A percentile compares a stretch with the other conserved stretches of the same genome.
phyloP scores from a whole-genome alignment of 441 rosid species.

The Geranium incanum region DNA sequence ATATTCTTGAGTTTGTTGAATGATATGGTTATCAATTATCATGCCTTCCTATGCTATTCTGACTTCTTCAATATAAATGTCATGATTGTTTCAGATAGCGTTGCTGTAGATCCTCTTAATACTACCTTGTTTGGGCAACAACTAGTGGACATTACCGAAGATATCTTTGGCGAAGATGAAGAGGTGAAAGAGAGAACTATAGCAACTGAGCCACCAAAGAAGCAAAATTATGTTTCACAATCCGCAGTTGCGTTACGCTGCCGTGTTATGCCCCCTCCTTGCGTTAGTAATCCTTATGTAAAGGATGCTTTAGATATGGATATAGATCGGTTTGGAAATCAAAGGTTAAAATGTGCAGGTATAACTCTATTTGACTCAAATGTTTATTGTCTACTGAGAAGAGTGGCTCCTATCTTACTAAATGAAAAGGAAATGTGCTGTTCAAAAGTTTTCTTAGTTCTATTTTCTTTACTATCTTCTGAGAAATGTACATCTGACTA shows the following conservation, averaged over 20 bases:
- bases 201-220: conserved; percentile 27
- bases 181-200: conserved; percentile 29
- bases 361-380: conserved; percentile 8
- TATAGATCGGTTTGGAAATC: conserved; percentile 59
- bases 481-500: background rate
- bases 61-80: conserved; percentile 4
- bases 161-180: conserved; percentile 38
- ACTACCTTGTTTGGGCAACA: conserved; percentile 38
- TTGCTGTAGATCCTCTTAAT: conserved; percentile 31
- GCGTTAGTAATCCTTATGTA: conserved; percentile 74
- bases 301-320: conserved; percentile 43
- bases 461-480: background rate
- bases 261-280: conserved; percentile 86
- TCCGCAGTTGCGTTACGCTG: conserved; percentile 82
- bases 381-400: background rate
- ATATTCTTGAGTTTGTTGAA: background rate
- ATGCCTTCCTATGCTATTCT: background rate
- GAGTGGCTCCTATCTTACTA: background rate
- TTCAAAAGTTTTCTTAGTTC: background rate
- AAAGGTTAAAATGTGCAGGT: conserved; percentile 86
- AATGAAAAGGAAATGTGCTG: background rate
- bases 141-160: conserved; percentile 39
- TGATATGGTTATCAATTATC: background rate
- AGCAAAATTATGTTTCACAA: conserved; percentile 57
- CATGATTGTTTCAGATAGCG: conserved; percentile 30